Conservation (phyloP, 1,284 basidiomycete genomes). For the Sanghuangporus baumii region DNA sequence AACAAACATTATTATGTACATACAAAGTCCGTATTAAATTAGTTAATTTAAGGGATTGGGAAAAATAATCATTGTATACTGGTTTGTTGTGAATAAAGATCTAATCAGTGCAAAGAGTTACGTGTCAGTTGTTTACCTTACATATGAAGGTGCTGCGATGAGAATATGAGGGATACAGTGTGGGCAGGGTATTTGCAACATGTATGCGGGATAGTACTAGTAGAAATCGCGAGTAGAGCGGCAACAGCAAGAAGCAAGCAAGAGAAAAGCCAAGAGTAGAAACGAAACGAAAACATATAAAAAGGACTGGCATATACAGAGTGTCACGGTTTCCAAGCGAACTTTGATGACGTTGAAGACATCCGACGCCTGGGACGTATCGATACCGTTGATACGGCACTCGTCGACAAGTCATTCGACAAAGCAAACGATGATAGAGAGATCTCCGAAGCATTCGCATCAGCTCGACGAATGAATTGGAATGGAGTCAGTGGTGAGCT, state of each 20-base stretch:
- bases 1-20: not conserved
- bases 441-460: conserved; percentile 30
- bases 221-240: not conserved
- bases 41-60: not conserved
- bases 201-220: not conserved
- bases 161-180: not conserved
- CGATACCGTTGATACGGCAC: conserved; percentile 1
- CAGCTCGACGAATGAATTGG: conserved; percentile 53
- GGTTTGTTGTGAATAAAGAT: not conserved
- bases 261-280: not conserved
- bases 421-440: conserved; percentile 13
- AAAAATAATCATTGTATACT: not conserved
- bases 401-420: conserved; percentile 5
- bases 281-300: not conserved
- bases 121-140: not conserved
- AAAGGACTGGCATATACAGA: not conserved
- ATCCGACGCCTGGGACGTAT: conserved; percentile 2
- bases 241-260: not conserved
- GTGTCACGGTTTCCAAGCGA: conserved; percentile 12
- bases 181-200: not conserved
- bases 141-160: not conserved
- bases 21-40: conserved; percentile 3
- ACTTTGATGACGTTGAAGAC: conserved; percentile 10
- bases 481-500: conserved; percentile 49
- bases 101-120: not conserved